Evolutionary conservation across 2,329 filamentous ascomycete species (phyloP), one percentile per base, ranked within the genome.

Genomic region (Botrytis hyacinthi): DNA sequence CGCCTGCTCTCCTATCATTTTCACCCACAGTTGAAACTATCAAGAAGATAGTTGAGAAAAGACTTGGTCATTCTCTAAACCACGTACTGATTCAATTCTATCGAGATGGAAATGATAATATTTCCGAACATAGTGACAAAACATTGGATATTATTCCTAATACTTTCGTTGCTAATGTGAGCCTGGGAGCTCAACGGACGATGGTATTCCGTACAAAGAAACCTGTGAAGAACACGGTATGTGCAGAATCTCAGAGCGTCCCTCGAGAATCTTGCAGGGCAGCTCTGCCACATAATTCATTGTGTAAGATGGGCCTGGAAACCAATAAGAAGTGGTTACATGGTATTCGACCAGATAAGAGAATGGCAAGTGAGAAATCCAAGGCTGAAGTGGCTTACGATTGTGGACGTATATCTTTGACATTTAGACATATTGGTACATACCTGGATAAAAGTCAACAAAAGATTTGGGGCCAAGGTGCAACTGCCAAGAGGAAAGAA

Each of bases 111-210:
- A 90, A 89, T 66, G 96, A 99, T 82, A 94, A 94, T 81, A 99
- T 99, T 75, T 96, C 93, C 0, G 96, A 99, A 81, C 96, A 99
- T 80, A 97, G 94, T 57, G 96, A 99, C 81, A 99, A 99, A 83
- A 97, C 95, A 0, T 85, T 99, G 37, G 96, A 99, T 81, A 96
- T 99, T 73, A 90, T 90, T 20, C 89, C 88, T 40, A 90, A 87
- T 7, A 96, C 93, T 37, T 95, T 87, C 74, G 97, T 99, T 77
- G 94, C 95, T 76, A 99, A 98, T 80, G 90, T 97, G 68, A 97
- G 94, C 87, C 98, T n/a, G 12, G 96, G 96, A 1, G 95, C 95
- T 0, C 91, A 97, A 83, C 87, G 96, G 71, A 95, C 90, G 3
- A 98, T 98, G 95, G 87, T 93, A 0, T 88, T 99, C 51, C 90